These are phyloP conservation scores for Basipetospora chlamydospora DNA, from an alignment of 2,329 filamentous ascomycete genomes.

Conservation along the genomic window DNA sequence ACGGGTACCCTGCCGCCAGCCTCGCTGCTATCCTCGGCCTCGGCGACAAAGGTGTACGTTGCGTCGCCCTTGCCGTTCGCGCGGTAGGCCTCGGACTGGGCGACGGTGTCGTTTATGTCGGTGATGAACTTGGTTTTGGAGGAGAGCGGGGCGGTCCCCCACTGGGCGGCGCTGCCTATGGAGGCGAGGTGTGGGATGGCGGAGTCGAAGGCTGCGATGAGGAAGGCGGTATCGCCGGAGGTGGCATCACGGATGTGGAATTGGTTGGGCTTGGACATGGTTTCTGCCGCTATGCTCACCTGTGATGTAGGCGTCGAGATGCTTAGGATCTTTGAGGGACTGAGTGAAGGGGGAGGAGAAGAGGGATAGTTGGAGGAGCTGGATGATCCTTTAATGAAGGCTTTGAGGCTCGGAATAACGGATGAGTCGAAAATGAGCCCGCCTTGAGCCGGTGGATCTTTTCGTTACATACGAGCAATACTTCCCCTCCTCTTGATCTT, in stretches of 20 bases:
- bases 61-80: constrained; percentile 11
- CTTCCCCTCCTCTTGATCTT: too few relatives aligned
- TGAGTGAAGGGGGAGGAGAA: too few relatives aligned
- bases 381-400: too few relatives aligned
- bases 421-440: too few relatives aligned
- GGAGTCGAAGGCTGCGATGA: constrained; percentile 17
- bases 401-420: too few relatives aligned
- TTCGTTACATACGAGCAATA: too few relatives aligned
- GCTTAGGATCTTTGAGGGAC: too few relatives aligned
- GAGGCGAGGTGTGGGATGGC: constrained; percentile 14
- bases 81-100: constrained; percentile 13
- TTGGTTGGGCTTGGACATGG: too few relatives aligned
- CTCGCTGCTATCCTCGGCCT: constrained; percentile 10
- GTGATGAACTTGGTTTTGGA: constrained; percentile 11
- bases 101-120: constrained; percentile 10
- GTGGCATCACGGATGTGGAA: constrained; percentile 14
- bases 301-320: too few relatives aligned
- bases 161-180: constrained; percentile 15
- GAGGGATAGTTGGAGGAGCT: too few relatives aligned
- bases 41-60: constrained; percentile 15
- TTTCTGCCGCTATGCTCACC: too few relatives aligned
- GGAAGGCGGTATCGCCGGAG: constrained; percentile 15
- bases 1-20: constrained; percentile 2
- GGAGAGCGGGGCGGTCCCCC: constrained; percentile 14
- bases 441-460: too few relatives aligned